phyloP scores from a whole-genome alignment of 257 asterid species.

The Voacanga thouarsii region DNA sequence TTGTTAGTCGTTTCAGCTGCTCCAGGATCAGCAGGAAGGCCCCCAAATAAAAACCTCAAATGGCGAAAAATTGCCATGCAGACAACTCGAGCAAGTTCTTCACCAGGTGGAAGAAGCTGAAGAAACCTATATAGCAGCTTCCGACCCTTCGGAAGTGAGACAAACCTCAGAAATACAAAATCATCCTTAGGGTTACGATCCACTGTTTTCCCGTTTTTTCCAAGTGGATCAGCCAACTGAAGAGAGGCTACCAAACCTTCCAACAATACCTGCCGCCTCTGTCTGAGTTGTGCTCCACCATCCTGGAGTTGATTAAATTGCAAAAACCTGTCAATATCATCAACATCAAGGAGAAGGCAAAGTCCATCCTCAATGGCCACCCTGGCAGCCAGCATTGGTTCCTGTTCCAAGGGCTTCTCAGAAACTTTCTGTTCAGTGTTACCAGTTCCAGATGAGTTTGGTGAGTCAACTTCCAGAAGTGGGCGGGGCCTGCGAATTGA shows the following conservation, averaged over 20 bases:
- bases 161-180: conserved; percentile 41
- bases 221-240: conserved; percentile 47
- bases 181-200: conserved; percentile 39
- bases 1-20: conserved; percentile 28
- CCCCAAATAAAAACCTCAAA: conserved; percentile 42
- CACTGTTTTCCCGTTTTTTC: conserved; percentile 36
- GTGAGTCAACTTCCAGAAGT: conserved; percentile 82
- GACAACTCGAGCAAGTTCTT: conserved; percentile 42
- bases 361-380: conserved; percentile 87
- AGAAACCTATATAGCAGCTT: conserved; percentile 44
- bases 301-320: conserved; percentile 69
- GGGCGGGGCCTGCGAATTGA: conserved; percentile 96
- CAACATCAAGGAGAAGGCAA: conserved; percentile 79
- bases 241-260: conserved; percentile 54
- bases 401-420: conserved; percentile 92
- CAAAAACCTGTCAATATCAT: conserved; percentile 81
- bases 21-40: conserved; percentile 31
- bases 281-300: conserved; percentile 35
- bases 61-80: conserved; percentile 48
- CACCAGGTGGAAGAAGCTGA: conserved; percentile 41
- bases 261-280: conserved; percentile 42
- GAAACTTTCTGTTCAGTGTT: conserved; percentile 44
- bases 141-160: conserved; percentile 45
- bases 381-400: conserved; percentile 98
- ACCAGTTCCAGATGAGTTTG: conserved; percentile 45